Evolutionary conservation across 1,284 basidiomycete species (phyloP).

Genomic region (Fomitopsis betulina): DNA sequence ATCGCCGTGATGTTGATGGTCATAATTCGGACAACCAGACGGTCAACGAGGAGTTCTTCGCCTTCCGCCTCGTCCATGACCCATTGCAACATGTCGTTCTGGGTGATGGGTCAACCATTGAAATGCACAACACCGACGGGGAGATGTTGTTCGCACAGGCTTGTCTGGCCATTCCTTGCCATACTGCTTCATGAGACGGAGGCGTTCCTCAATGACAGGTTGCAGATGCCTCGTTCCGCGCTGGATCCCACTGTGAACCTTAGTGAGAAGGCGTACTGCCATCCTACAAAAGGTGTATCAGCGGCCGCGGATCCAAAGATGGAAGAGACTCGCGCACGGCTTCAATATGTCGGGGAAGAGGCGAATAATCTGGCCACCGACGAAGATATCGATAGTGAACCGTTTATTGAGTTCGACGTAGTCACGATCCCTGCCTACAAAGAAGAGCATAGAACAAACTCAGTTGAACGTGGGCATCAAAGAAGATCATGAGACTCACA

Average conservation of each 20-base stretch:
- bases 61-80: conserved; percentile 35
- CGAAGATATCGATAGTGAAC: conserved; percentile 27
- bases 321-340: background rate
- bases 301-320: background rate
- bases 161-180: conserved; percentile 9
- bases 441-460: background rate
- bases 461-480: background rate
- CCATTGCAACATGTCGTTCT: conserved; percentile 44
- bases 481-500: conserved; percentile 23
- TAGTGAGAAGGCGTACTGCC: conserved; percentile 20
- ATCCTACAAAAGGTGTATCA: conserved; percentile 13
- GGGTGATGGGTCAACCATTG: background rate
- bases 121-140: too few relatives aligned
- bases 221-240: conserved; percentile 24
- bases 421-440: conserved; percentile 32
- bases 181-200: conserved; percentile 13
- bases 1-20: conserved; percentile 40
- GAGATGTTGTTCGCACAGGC: conserved; percentile 7
- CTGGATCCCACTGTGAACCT: conserved; percentile 11
- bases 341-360: conserved; percentile 35
- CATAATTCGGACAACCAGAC: conserved; percentile 35
- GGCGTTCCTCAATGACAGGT: conserved; percentile 27
- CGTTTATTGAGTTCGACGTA: conserved; percentile 32
- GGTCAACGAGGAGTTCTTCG: conserved; percentile 26
- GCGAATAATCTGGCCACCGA: conserved; percentile 22